A percentile compares a stretch with the other conserved stretches of the same genome.
Evolutionary conservation across 768 basidiomycete species (phyloP).

Genomic region (Cantharellus anzutake): DNA sequence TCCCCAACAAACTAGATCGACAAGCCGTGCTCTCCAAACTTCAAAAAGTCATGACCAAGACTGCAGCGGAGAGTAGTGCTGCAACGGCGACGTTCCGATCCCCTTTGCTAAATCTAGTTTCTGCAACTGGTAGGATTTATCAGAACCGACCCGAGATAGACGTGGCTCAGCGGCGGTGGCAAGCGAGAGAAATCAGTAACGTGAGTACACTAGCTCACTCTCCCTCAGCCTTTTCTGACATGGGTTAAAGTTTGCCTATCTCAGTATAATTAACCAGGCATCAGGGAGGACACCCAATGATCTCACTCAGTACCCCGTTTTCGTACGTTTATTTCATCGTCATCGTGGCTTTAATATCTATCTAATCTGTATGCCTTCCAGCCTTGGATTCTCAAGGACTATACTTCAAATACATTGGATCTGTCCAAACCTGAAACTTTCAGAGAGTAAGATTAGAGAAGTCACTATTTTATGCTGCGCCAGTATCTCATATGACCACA

Average conservation of each 20-base stretch:
- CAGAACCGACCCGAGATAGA: slow-evolving; percentile 35
- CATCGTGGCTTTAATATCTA: background rate
- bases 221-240: background rate
- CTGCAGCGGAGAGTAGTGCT: background rate
- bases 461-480: background rate
- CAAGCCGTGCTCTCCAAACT: slow-evolving; percentile 19
- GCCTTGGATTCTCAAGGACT: slow-evolving; percentile 78
- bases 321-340: slow-evolving; percentile 27
- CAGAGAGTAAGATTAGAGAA: slow-evolving; percentile 39
- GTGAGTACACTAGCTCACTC: slow-evolving; percentile 20
- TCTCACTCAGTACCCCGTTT: slow-evolving; percentile 87
- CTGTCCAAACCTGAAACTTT: slow-evolving; percentile 40
- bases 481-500: background rate
- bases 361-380: slow-evolving; percentile 4
- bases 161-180: slow-evolving; percentile 68
- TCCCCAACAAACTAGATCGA: slow-evolving; percentile 47
- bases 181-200: slow-evolving; percentile 79
- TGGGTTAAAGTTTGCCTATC: slow-evolving; percentile 53
- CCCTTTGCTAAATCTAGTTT: background rate
- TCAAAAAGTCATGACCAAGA: background rate
- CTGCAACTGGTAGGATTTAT: background rate
- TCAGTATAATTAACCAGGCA: slow-evolving; percentile 77
- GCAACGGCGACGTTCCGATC: background rate
- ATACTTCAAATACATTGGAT: slow-evolving; percentile 50
- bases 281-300: slow-evolving; percentile 88